A percentile compares a stretch with the other conserved stretches of the same genome.
These are phyloP conservation scores for Annona squamosa DNA, from an alignment of 164 flowering plant genomes.

Conservation along the genomic window DNA sequence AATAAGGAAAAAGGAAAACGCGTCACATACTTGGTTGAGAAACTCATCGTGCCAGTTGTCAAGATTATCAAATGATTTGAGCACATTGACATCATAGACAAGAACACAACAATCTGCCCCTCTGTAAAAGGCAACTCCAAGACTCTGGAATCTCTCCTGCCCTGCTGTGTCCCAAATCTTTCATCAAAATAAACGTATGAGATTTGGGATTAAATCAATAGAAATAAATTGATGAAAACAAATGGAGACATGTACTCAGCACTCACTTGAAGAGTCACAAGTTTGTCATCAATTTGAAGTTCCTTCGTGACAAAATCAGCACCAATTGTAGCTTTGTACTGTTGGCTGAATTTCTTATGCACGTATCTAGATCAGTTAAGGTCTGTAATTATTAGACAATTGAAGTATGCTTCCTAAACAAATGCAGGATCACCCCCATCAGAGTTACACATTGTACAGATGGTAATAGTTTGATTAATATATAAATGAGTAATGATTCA, in stretches of 20 bases:
- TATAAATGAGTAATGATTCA: no score
- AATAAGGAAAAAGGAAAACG: constrained; percentile 3
- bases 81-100: constrained; percentile 92
- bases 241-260: not conserved
- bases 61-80: constrained; percentile 76
- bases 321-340: constrained; percentile 94
- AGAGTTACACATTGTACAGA: not conserved
- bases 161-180: constrained; percentile 99
- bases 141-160: constrained; percentile 95
- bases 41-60: constrained; percentile 95
- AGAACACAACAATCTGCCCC: constrained; percentile 97
- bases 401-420: no score
- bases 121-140: constrained; percentile 91
- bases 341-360: constrained; percentile 82
- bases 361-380: constrained; percentile 51
- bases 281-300: constrained; percentile 77
- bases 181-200: constrained; percentile 9
- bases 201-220: not conserved
- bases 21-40: constrained; percentile 70
- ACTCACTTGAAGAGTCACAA: constrained; percentile 74
- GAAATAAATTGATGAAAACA: not conserved
- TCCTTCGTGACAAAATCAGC: constrained; percentile 93
- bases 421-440: no score
- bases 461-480: no score
- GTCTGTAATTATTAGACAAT: no score